Percentiles rank a stretch among this genome's conserved stretches.
phyloP scores from a whole-genome alignment of 139 green algal genomes.

The Picochlorum sp. region DNA sequence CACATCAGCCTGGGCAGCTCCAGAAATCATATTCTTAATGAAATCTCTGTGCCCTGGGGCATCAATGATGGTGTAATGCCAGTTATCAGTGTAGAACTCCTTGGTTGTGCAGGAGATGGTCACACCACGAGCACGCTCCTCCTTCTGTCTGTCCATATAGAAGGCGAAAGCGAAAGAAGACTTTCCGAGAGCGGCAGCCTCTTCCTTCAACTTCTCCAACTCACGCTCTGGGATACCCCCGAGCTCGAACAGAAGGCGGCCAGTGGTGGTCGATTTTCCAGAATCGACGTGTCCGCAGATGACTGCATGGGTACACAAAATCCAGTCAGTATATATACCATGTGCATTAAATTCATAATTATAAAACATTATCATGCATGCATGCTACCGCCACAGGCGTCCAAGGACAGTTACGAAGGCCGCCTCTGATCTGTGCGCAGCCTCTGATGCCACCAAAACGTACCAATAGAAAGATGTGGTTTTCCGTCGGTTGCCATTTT shows the following conservation, averaged over 20 bases:
- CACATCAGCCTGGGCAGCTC: constrained; percentile 87
- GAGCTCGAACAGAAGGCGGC: constrained; percentile 95
- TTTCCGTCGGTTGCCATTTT: constrained; percentile 11
- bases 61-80: constrained; percentile 98
- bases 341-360: not conserved
- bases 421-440: not conserved
- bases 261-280: constrained; percentile 95
- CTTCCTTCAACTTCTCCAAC: constrained; percentile 80
- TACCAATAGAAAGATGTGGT: constrained; percentile 9
- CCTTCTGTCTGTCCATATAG: constrained; percentile 93
- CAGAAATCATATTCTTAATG: constrained; percentile 99
- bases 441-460: not conserved
- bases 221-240: constrained; percentile 98
- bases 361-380: not conserved
- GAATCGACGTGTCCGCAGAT: constrained; percentile 63
- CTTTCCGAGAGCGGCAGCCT: constrained; percentile 65
- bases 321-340: not conserved
- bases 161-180: constrained; percentile 66
- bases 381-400: not conserved
- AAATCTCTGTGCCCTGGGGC: constrained; percentile 95
- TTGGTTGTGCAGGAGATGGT: constrained; percentile 96
- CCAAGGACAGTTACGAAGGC: not conserved
- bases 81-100: constrained; percentile 99
- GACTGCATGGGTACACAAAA: not conserved
- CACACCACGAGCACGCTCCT: constrained; percentile 87